These are phyloP conservation scores for Trichoderma brevicompactum DNA, from an alignment of 2,329 filamentous ascomycete species.

Conservation along the genomic window DNA sequence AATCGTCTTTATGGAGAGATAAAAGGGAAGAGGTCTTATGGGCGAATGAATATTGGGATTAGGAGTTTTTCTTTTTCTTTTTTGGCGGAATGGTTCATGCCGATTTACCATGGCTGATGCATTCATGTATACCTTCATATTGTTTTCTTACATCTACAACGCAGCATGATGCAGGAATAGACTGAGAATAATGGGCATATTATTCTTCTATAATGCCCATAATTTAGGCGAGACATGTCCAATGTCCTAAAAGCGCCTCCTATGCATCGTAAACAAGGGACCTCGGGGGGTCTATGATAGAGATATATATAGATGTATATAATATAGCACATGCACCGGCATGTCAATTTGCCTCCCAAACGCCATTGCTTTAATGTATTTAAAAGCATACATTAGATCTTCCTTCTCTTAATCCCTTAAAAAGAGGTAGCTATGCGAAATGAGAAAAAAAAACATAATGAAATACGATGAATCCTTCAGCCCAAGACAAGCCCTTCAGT, in stretches of 20 bases:
- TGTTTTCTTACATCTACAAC: constrained; percentile 1
- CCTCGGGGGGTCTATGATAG: constrained; percentile 13
- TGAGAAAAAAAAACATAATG: background rate
- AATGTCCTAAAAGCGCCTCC: constrained; percentile 7
- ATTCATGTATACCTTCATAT: background rate
- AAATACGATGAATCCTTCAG: constrained; percentile 31
- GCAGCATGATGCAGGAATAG: constrained; percentile 13
- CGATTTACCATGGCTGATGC: constrained; percentile 5
- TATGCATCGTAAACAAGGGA: constrained; percentile 6
- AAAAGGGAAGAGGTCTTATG: constrained; percentile 14
- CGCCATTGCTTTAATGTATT: constrained; percentile 25
- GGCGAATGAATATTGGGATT: constrained; percentile 10
- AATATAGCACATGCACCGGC: constrained; percentile 1
- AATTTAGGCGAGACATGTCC: constrained; percentile 6
- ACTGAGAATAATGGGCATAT: constrained; percentile 1
- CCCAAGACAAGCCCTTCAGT: constrained; percentile 54
- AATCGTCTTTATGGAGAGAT: background rate
- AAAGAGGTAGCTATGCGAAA: background rate
- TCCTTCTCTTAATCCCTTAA: constrained; percentile 4
- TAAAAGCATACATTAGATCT: constrained; percentile 14
- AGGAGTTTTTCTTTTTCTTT: background rate
- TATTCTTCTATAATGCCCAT: constrained; percentile 19
- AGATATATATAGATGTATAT: constrained; percentile 3
- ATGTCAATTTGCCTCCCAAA: constrained; percentile 21
- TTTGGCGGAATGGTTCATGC: background rate